Evolutionary conservation across 352 stramenopile genomes (phyloP).

Genomic region (Phytophthora pisi): DNA sequence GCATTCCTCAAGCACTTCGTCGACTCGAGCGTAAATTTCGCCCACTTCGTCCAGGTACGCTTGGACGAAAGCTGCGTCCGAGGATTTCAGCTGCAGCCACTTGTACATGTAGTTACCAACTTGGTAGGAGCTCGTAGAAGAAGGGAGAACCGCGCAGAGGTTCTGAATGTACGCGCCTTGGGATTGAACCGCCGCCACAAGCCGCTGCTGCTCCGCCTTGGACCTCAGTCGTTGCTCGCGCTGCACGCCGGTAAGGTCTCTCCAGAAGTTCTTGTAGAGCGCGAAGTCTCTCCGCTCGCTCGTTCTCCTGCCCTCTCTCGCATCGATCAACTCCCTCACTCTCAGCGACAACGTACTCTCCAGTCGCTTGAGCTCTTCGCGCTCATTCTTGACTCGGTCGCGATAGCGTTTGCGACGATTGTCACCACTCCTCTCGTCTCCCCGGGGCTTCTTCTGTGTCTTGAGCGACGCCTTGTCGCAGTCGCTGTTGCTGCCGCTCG

Average conservation of each 20-base stretch:
- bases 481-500: conserved; percentile 1
- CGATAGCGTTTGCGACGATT: conserved; percentile 16
- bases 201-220: conserved; percentile 17
- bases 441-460: background rate
- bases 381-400: conserved; percentile 16
- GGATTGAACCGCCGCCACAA: background rate
- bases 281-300: conserved; percentile 1
- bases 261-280: conserved; percentile 8
- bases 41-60: conserved; percentile 20
- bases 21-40: conserved; percentile 11
- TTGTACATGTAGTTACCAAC: conserved; percentile 17
- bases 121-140: background rate
- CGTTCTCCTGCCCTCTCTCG: background rate
- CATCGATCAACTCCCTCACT: background rate
- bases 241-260: conserved; percentile 7
- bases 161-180: conserved; percentile 19
- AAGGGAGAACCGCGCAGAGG: background rate
- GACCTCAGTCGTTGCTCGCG: background rate
- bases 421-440: background rate
- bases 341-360: conserved; percentile 7
- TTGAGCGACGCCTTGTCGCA: background rate
- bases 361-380: conserved; percentile 7
- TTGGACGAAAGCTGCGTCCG: conserved; percentile 11
- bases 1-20: conserved; percentile 20
- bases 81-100: conserved; percentile 17